phyloP scores from a whole-genome alignment of 495 filamentous ascomycete species.

The Cairneyella variabilis region DNA sequence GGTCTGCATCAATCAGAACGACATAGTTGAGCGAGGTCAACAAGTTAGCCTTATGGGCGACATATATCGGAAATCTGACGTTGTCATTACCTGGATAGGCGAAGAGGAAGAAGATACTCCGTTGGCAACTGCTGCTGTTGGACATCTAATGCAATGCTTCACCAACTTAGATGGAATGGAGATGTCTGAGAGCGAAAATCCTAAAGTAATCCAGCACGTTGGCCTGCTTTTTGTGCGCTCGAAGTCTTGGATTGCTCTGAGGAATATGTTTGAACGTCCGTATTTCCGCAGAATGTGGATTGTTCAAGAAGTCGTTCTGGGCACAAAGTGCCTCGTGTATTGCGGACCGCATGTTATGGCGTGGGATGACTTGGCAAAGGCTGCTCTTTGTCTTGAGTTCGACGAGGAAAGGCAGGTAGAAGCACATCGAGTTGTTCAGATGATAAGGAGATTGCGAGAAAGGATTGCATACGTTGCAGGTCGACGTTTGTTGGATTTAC shows the following conservation, averaged over 20 bases:
- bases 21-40: constrained; percentile 25
- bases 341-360: not conserved
- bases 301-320: constrained; percentile 25
- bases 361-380: not conserved
- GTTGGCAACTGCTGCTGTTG: not conserved
- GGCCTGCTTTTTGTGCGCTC: not conserved
- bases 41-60: constrained; percentile 36
- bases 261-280: constrained; percentile 16
- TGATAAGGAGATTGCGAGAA: not conserved
- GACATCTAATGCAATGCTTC: not conserved
- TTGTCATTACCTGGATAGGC: constrained; percentile 35
- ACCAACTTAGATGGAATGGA: not conserved
- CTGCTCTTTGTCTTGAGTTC: constrained; percentile 3
- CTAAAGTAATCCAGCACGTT: not conserved
- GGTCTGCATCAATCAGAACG: constrained; percentile 38
- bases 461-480: not conserved
- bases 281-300: constrained; percentile 28
- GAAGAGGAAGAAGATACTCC: constrained; percentile 5
- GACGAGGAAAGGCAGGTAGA: not conserved
- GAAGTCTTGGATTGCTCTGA: constrained; percentile 7
- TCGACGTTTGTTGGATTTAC: not conserved
- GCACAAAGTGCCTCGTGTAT: not conserved
- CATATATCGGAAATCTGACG: constrained; percentile 29
- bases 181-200: not conserved
- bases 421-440: not conserved